Evolutionary conservation across 1,284 basidiomycete species (phyloP), one percentile per base, ranked within the genome.

Genomic region (Fomitopsis pinicola): DNA sequence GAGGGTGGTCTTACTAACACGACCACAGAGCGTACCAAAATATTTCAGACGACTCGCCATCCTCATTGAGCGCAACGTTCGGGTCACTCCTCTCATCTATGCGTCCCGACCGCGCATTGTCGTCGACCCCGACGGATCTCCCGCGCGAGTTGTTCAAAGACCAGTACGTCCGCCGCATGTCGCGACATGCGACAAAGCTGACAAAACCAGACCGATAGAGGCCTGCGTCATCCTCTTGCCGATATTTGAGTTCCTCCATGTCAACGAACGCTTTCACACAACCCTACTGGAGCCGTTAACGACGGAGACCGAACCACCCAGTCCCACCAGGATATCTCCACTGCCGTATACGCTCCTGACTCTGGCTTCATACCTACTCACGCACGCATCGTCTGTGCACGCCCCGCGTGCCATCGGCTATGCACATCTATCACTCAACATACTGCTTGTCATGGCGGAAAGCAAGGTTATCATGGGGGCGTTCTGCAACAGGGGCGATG

Each of bases 291-390:
- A 81, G 28, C 69, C 74, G 54, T 62, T 79, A 26, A 68, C 69
- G 5, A 44, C 68, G 9, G 69, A 72, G 5, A 46, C 65, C 2
- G 66, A 64, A 30, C 65, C 57, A 55, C 70, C 56, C 33, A 62
- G 64, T 19, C 63, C 66, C 33, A 63, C 64, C 8, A 60, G 74
- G 7, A 76, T 79, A n/a, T 33, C 61, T 0, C 61, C 66, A 3
- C 67, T 81, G 17, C 71, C 79, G 4, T 75, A 79, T 63, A 80
- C 79, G 14, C 67, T 85, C 19, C 64, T 88, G 58, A 80, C 83
- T 2, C 69, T 88, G 57, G 81, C 82, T 3, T 88, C 87, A 0
- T 88, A 88, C 73, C 64, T 88, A 52, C 72, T 87, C 54, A 82
- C 84, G 0, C 86, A 89, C 68, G 86, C 86, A 5, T 82, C 84